Percentiles rank a stretch among this genome's conserved stretches.
Evolutionary conservation across 192 early-diverging fungal genomes (phyloP).

Genomic region (Phlyctochytrium arcticum): DNA sequence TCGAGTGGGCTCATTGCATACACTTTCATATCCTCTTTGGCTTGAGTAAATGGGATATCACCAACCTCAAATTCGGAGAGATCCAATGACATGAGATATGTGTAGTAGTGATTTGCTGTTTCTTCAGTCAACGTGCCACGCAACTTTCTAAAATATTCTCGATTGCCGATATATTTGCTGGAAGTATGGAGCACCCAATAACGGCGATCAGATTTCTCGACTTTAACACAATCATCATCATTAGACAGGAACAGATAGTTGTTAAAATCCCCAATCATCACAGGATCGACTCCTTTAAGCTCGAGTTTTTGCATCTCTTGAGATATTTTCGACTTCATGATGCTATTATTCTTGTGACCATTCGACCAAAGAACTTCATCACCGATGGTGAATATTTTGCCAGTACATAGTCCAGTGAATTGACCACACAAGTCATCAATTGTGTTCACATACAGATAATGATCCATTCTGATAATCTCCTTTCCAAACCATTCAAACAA

Average conservation of each 20-base stretch:
- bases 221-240: not conserved
- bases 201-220: not conserved
- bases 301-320: not conserved
- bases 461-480: not conserved
- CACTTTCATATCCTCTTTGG: slow-evolving; percentile 2
- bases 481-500: not conserved
- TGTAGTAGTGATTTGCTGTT: slow-evolving; percentile 17
- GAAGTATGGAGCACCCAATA: not conserved
- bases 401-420: not conserved
- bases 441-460: not conserved
- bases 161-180: too few species aligned
- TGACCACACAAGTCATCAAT: not conserved
- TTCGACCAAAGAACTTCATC: not conserved
- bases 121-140: not conserved
- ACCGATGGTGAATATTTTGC: not conserved
- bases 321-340: not conserved
- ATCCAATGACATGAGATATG: slow-evolving; percentile 11
- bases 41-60: slow-evolving; percentile 3
- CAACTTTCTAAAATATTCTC: slow-evolving; percentile 5
- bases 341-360: not conserved
- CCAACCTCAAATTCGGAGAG: slow-evolving; percentile 6
- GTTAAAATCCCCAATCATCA: not conserved
- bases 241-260: not conserved
- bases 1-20: slow-evolving; percentile 5
- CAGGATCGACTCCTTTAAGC: slow-evolving; percentile 1